Conservation (phyloP, 352 stramenopile species). For the Phytophthora pluvialis region DNA sequence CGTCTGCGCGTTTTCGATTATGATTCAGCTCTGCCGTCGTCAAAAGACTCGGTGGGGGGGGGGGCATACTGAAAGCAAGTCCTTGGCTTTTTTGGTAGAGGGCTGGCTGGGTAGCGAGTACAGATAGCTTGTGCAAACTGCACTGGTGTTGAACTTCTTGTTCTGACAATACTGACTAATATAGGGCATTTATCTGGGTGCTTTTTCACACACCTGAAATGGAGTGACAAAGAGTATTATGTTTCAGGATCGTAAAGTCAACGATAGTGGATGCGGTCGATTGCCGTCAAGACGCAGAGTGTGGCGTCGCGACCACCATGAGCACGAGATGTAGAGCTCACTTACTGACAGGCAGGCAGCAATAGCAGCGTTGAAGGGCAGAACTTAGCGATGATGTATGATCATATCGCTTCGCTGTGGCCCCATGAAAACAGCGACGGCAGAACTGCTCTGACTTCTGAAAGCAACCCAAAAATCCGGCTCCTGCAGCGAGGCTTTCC, state of each 20-base stretch:
- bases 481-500: constrained; percentile 1
- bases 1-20: constrained; percentile 31
- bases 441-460: constrained; percentile 12
- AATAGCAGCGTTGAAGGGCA: no score
- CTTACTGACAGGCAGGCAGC: neutral
- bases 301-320: constrained; percentile 20
- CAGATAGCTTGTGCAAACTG: constrained; percentile 6
- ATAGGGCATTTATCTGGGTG: neutral
- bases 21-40: constrained; percentile 32
- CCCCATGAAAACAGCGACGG: neutral
- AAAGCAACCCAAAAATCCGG: constrained; percentile 34
- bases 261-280: neutral
- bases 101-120: neutral
- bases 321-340: constrained; percentile 6
- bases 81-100: constrained; percentile 5
- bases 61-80: constrained; percentile 19
- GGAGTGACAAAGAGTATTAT: neutral
- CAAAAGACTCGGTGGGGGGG: neutral
- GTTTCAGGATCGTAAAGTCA: constrained; percentile 2
- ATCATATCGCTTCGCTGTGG: no score
- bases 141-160: neutral
- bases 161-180: neutral
- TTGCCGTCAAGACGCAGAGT: constrained; percentile 22
- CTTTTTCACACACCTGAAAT: neutral
- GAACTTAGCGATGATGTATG: no score